Percentiles rank a stretch among this genome's conserved stretches.
Conservation (phyloP, 495 filamentous ascomycete genomes). For the Talaromyces adpressus region DNA sequence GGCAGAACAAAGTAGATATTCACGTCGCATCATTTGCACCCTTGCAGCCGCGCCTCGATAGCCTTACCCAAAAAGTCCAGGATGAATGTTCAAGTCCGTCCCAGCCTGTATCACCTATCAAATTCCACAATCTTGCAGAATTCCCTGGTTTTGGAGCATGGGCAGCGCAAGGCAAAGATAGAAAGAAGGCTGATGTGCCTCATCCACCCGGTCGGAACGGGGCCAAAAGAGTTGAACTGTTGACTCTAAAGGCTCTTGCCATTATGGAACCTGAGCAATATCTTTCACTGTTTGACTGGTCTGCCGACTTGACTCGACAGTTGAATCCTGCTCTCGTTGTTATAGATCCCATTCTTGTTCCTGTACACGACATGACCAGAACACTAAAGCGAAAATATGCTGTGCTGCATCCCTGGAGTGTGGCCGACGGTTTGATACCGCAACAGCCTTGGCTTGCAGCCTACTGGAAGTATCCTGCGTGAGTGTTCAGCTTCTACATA, state of each 20-base stretch:
- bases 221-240: neutral
- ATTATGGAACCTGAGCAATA: neutral
- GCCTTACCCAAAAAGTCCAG: slow-evolving; percentile 23
- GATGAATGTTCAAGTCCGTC: neutral
- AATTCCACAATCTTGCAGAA: slow-evolving; percentile 18
- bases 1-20: slow-evolving; percentile 34
- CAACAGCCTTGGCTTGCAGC: slow-evolving; percentile 28
- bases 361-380: slow-evolving; percentile 2
- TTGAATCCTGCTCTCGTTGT: neutral
- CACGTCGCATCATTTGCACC: slow-evolving; percentile 46
- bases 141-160: slow-evolving; percentile 18
- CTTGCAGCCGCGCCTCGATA: slow-evolving; percentile 23
- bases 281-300: neutral
- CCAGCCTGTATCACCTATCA: slow-evolving; percentile 7
- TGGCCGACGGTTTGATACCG: neutral
- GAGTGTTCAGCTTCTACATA: slow-evolving; percentile 9
- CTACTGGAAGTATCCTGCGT: slow-evolving; percentile 43
- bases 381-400: slow-evolving; percentile 12
- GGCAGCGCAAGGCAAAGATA: neutral
- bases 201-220: neutral
- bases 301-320: neutral
- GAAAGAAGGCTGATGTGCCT: neutral
- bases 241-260: neutral
- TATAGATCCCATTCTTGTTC: neutral
- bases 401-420: neutral